These are phyloP conservation scores for Laguncularia racemosa DNA, from an alignment of 345 rosid species.

Conservation along the genomic window DNA sequence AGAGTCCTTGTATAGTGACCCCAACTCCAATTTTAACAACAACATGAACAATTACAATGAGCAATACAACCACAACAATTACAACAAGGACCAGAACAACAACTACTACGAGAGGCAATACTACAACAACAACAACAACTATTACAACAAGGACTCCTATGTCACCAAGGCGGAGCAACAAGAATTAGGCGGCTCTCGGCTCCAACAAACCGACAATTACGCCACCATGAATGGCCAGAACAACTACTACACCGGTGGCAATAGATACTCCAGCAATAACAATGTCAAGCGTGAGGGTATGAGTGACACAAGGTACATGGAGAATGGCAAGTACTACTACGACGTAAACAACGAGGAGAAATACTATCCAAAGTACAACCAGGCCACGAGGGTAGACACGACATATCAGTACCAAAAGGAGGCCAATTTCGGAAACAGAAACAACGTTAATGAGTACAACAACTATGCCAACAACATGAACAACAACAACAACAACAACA, in stretches of 20 bases:
- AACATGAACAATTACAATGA: not conserved
- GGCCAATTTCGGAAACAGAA: constrained; percentile 3
- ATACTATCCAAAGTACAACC: constrained; percentile 10
- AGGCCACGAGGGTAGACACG: no score
- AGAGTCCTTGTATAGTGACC: constrained; percentile 19
- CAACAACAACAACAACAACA: not conserved
- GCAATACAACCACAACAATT: not conserved
- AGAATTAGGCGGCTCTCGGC: constrained; percentile 11
- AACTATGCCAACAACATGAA: not conserved
- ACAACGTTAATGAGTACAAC: not conserved
- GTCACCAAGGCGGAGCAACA: constrained; percentile 10
- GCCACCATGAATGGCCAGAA: constrained; percentile 14
- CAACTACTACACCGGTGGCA: constrained; percentile 9
- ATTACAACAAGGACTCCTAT: constrained; percentile 14
- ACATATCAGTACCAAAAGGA: not conserved
- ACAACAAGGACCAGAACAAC: not conserved
- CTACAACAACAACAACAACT: constrained; percentile 5
- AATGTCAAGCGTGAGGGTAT: constrained; percentile 24
- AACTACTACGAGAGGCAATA: constrained; percentile 1
- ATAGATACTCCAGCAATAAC: constrained; percentile 12
- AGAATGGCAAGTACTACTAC: constrained; percentile 31
- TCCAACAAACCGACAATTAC: constrained; percentile 17
- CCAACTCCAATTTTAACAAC: constrained; percentile 1
- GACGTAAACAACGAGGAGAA: constrained; percentile 19
- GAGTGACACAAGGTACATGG: constrained; percentile 49